A percentile compares a stretch with the other conserved stretches of the same genome.
These are phyloP conservation scores for Hymenoscyphus scutula DNA, from an alignment of 2,329 filamentous ascomycete genomes.

Conservation along the genomic window DNA sequence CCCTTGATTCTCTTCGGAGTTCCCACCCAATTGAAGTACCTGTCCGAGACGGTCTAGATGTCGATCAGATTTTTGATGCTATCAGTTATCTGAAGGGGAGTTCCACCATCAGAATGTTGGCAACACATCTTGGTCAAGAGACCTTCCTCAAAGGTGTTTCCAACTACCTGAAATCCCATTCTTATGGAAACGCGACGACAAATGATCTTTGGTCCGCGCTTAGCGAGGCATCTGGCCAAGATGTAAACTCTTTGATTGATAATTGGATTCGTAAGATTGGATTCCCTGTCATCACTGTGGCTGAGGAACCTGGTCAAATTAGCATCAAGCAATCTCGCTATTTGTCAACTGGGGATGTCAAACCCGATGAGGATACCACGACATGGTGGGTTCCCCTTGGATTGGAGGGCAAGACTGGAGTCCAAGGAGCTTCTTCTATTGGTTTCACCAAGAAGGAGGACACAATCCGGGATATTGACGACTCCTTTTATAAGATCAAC, in stretches of 20 bases:
- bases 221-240: constrained; percentile 80
- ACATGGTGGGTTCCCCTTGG: constrained; percentile 95
- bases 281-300: constrained; percentile 83
- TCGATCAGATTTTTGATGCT: constrained; percentile 96
- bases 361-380: constrained; percentile 85
- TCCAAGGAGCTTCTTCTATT: constrained; percentile 59
- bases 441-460: constrained; percentile 75
- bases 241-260: constrained; percentile 85
- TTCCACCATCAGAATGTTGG: constrained; percentile 95
- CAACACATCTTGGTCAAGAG: constrained; percentile 81
- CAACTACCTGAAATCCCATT: constrained; percentile 82
- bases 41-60: constrained; percentile 87
- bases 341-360: constrained; percentile 86
- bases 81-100: constrained; percentile 97
- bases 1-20: constrained; percentile 82
- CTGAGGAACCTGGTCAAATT: constrained; percentile 80
- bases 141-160: constrained; percentile 89
- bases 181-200: constrained; percentile 88
- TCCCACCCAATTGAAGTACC: constrained; percentile 97
- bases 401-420: constrained; percentile 70
- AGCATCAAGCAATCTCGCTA: constrained; percentile 83
- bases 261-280: constrained; percentile 96
- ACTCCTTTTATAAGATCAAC: constrained; percentile 92
- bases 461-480: constrained; percentile 70
- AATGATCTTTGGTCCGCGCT: constrained; percentile 88